These are phyloP conservation scores for Yamadazyma endophytica DNA, from an alignment of 805 yeast species.

Conservation along the genomic window DNA sequence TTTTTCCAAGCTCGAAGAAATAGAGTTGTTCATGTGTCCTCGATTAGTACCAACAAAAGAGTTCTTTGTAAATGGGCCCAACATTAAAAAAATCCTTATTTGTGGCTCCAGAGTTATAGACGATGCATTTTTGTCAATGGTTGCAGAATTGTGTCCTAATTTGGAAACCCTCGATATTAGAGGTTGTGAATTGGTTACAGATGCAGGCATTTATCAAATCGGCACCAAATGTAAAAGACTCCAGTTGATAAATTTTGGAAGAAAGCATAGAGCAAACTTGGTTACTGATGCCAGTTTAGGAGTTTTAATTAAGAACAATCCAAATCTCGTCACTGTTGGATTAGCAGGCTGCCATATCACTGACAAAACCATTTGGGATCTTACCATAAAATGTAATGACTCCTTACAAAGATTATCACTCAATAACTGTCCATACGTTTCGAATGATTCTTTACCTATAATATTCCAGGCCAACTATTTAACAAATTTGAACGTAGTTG, in stretches of 20 bases:
- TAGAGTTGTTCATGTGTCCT: conserved; percentile 85
- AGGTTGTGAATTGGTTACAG: conserved; percentile 78
- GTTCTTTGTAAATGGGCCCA: conserved; percentile 21
- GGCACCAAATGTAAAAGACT: conserved; percentile 58
- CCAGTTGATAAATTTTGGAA: conserved; percentile 68
- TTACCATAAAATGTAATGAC: conserved; percentile 51
- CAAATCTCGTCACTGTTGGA: conserved; percentile 63
- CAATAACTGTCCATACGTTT: conserved; percentile 62
- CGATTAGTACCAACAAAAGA: conserved; percentile 49
- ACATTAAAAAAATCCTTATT: conserved; percentile 45
- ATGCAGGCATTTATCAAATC: conserved; percentile 67
- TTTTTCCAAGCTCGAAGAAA: conserved; percentile 54
- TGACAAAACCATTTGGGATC: conserved; percentile 77
- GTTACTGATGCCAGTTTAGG: conserved; percentile 69
- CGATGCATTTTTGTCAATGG: conserved; percentile 52
- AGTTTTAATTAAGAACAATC: conserved; percentile 52
- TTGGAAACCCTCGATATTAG: conserved; percentile 69
- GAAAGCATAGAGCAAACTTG: conserved; percentile 62
- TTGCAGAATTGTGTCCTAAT: conserved; percentile 54
- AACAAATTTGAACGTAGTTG: conserved; percentile 65
- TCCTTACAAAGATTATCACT: conserved; percentile 63
- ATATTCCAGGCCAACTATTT: conserved; percentile 45
- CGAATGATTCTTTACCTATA: conserved; percentile 56
- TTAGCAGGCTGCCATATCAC: conserved; percentile 83
- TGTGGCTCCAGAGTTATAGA: conserved; percentile 68